Percentiles rank a stretch among this genome's conserved stretches.
phyloP scores from a whole-genome alignment of 2,329 filamentous ascomycete species.

The Dothistroma septosporum region DNA sequence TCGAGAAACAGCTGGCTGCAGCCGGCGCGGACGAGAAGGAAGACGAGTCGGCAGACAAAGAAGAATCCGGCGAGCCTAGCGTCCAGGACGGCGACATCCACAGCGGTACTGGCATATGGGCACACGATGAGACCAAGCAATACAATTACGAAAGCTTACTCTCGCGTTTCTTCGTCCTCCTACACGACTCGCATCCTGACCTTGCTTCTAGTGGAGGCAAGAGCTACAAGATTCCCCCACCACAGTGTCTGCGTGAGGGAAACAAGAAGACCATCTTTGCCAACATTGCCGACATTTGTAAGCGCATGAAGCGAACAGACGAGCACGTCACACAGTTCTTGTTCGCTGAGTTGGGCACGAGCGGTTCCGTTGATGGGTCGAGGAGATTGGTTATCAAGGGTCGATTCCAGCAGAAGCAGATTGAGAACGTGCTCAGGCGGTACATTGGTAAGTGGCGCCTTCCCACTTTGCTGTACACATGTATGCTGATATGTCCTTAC shows the following conservation, averaged over 20 bases:
- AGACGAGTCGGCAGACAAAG: constrained; percentile 51
- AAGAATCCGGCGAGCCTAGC: constrained; percentile 28
- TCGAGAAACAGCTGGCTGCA: constrained; percentile 63
- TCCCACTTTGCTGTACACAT: background rate
- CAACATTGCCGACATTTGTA: constrained; percentile 98
- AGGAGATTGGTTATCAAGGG: constrained; percentile 96
- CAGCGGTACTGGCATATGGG: constrained; percentile 84
- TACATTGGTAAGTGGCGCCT: constrained; percentile 71
- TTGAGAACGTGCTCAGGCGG: constrained; percentile 92
- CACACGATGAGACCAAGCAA: constrained; percentile 69
- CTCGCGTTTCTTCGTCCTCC: constrained; percentile 86
- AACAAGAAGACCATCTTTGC: constrained; percentile 99
- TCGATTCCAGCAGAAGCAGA: constrained; percentile 99
- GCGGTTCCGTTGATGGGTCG: constrained; percentile 88
- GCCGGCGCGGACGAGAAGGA: constrained; percentile 54
- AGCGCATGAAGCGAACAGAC: constrained; percentile 97
- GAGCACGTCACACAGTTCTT: constrained; percentile 90
- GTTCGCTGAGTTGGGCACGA: constrained; percentile 97
- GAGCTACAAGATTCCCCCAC: constrained; percentile 98
- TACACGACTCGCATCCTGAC: constrained; percentile 95
- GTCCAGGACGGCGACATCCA: constrained; percentile 71
- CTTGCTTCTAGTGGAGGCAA: constrained; percentile 70
- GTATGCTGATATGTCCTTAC: constrained; percentile 24
- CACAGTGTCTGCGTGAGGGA: constrained; percentile 97
- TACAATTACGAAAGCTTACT: constrained; percentile 85